Evolutionary conservation across 2,329 filamentous ascomycete genomes (phyloP).

Genomic region (Trichothecium roseum): DNA sequence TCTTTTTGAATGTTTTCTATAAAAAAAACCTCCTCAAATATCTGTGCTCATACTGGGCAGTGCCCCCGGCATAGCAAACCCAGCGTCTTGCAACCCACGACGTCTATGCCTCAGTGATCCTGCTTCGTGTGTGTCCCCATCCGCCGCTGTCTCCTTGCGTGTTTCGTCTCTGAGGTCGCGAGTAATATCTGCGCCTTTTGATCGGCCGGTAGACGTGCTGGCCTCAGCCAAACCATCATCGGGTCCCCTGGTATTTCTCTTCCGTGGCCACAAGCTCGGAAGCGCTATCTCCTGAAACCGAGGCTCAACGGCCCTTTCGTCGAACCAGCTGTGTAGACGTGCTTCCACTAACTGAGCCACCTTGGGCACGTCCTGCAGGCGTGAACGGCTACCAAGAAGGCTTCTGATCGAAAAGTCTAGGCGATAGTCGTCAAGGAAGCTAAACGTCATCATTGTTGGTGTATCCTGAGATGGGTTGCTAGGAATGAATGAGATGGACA

Average conservation of each 20-base stretch:
- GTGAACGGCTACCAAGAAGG: conserved; percentile 66
- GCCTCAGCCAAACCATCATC: conserved; percentile 44
- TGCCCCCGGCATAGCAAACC: conserved; percentile 36
- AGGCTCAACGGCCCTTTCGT: conserved; percentile 76
- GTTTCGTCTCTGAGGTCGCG: conserved; percentile 41
- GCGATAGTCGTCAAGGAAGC: conserved; percentile 81
- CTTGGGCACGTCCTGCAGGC: conserved; percentile 78
- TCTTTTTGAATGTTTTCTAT: background rate
- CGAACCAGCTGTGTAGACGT: conserved; percentile 76
- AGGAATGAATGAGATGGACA: conserved; percentile 89
- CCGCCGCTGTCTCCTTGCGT: conserved; percentile 34
- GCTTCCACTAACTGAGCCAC: conserved; percentile 77
- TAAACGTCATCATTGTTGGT: conserved; percentile 87
- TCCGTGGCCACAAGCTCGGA: conserved; percentile 73
- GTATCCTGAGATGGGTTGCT: conserved; percentile 56
- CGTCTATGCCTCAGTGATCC: conserved; percentile 28
- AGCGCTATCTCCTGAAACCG: conserved; percentile 80
- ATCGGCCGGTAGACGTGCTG: conserved; percentile 36
- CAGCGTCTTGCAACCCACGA: conserved; percentile 23
- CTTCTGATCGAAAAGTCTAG: conserved; percentile 75
- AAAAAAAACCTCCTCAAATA: conserved; percentile 6
- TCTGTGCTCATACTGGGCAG: conserved; percentile 27
- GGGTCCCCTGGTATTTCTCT: conserved; percentile 70
- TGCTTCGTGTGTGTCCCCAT: conserved; percentile 27
- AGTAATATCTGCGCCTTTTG: conserved; percentile 42